These are phyloP conservation scores for Neurospora sp. DNA, from an alignment of 495 filamentous ascomycete species.

Conservation along the genomic window DNA sequence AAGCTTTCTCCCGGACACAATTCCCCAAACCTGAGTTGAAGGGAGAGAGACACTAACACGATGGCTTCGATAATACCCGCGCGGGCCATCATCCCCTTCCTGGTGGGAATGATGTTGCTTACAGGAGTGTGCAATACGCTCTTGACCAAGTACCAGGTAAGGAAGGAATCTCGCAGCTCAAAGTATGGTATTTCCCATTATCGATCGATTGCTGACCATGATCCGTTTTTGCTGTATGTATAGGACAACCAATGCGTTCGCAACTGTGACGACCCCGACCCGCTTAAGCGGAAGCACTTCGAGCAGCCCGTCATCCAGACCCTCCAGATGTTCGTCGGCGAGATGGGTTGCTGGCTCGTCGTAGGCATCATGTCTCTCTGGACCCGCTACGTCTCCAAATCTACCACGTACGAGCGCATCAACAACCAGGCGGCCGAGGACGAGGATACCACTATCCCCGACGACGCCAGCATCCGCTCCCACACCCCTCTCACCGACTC, in stretches of 20 bases:
- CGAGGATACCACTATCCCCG: conserved; percentile 27
- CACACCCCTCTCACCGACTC: conserved; percentile 40
- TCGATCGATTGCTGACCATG: background rate
- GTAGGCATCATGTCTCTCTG: conserved; percentile 57
- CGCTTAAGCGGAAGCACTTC: conserved; percentile 58
- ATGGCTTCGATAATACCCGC: conserved; percentile 32
- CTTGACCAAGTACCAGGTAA: conserved; percentile 89
- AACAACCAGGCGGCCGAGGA: conserved; percentile 20
- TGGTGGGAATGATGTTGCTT: conserved; percentile 86
- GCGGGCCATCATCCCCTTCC: conserved; percentile 61
- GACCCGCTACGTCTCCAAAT: conserved; percentile 40
- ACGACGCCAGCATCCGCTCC: conserved; percentile 37
- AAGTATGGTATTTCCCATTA: background rate
- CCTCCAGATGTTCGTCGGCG: conserved; percentile 87
- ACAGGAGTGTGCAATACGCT: conserved; percentile 93
- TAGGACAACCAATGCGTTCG: conserved; percentile 95
- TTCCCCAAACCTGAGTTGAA: background rate
- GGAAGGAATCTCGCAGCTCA: conserved; percentile 1
- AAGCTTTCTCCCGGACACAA: background rate
- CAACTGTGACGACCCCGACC: conserved; percentile 70
- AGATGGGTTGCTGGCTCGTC: conserved; percentile 87
- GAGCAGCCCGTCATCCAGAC: conserved; percentile 97
- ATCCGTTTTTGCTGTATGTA: background rate
- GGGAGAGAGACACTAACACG: background rate
- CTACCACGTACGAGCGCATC: conserved; percentile 54